Evolutionary conservation across 108 stramenopile species (phyloP), one percentile per base, ranked within the genome.

Genomic region (Stephanodiscus minutulus): DNA sequence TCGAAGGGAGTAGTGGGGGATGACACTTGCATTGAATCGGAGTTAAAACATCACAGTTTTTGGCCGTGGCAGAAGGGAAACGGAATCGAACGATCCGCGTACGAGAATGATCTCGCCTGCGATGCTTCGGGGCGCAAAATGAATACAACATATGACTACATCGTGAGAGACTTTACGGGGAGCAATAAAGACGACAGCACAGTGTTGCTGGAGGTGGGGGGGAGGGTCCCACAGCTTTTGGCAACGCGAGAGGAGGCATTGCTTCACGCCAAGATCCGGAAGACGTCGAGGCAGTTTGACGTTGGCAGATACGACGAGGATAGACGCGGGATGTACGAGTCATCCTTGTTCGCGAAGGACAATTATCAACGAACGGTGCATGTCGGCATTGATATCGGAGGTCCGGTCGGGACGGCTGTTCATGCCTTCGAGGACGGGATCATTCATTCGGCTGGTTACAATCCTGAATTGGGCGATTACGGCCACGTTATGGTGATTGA

Each of bases 241-340:
- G 20, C 48, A 10, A 57, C 73, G 39, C 50, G 60, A 20, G 70
- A 78, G 52, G 70, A 78, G 56, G 77, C 77, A 53, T 47, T 67
- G 50, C 41, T 22, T 15, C 66, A 68, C 28, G 70, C 70, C 13
- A 66, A 66, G 57, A 22, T 35, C 35, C 61, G 46, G 37, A 69
- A 82, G 41, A 61, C 36, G 20, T 55, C 62, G 0, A 66, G 64
- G 11, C 44, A 56, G 13, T 67, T 61, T 46, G 64, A 64, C 27
- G 73, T 94, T 39, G 93, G 93, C 22, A 66, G 83, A 44, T 94
- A 88, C 53, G 93, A 94, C 47, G 93, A 94, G 66, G 82, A 91
- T 82, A 80, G 93, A 46, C 66, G 72, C 6, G 68, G 66, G 27
- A 65, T 92, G 79, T 94, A 94, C 59, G 73, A 69, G 5, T 87